Evolutionary conservation across 768 basidiomycete genomes (phyloP).

Genomic region (Termitomyces sp.): DNA sequence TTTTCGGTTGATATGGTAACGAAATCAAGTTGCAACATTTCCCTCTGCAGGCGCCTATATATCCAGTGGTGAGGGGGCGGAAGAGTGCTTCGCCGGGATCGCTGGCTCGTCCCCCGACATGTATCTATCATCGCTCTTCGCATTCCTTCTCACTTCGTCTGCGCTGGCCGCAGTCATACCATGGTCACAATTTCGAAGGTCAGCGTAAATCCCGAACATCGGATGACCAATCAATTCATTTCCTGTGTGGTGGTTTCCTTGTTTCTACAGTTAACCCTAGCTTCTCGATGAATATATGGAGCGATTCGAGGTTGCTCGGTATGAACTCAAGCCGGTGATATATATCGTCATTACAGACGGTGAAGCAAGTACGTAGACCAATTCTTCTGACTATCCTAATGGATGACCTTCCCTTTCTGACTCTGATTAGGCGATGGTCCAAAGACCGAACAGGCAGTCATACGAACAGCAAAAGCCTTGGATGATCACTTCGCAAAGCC

Average conservation of each 20-base stretch:
- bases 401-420: neutral
- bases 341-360: slow-evolving; percentile 3
- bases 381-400: too few relatives aligned
- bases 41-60: neutral
- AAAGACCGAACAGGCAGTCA: slow-evolving; percentile 37
- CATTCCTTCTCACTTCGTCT: neutral
- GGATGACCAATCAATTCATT: too few relatives aligned
- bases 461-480: slow-evolving; percentile 34
- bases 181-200: neutral
- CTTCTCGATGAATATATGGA: neutral
- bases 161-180: neutral
- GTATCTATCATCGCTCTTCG: neutral
- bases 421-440: slow-evolving; percentile 22
- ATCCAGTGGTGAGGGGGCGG: neutral
- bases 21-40: too few relatives aligned
- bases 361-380: neutral
- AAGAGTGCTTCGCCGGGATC: neutral
- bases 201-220: neutral
- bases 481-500: slow-evolving; percentile 40
- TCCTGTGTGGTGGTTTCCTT: too few relatives aligned
- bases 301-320: neutral
- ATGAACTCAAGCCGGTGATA: neutral
- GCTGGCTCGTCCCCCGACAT: neutral
- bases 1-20: too few relatives aligned
- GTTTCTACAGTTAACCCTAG: neutral